Conservation (phyloP, 495 filamentous ascomycete genomes). For the Aspergillus wentii region DNA sequence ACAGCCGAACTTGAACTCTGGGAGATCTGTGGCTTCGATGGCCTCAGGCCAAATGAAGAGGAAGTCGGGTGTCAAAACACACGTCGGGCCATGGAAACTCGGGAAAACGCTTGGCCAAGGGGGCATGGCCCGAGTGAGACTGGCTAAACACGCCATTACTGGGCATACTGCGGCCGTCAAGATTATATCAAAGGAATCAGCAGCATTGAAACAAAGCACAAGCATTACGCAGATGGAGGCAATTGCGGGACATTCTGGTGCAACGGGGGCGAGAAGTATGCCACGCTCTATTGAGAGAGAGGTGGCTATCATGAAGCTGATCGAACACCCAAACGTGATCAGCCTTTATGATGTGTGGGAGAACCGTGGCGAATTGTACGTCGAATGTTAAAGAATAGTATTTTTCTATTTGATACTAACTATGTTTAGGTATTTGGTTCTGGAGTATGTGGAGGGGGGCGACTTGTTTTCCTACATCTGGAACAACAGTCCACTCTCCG, state of each 20-base stretch:
- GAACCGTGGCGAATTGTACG: conserved; percentile 86
- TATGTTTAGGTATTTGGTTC: conserved; percentile 73
- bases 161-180: conserved; percentile 83
- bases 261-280: conserved; percentile 55
- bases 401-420: conserved; percentile 3
- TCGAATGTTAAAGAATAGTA: conserved; percentile 5
- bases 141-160: conserved; percentile 71
- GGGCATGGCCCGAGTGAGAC: conserved; percentile 75
- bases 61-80: too few species aligned
- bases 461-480: conserved; percentile 85
- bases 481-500: conserved; percentile 58
- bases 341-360: conserved; percentile 95
- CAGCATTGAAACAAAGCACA: conserved; percentile 64
- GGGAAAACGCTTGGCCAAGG: conserved; percentile 83
- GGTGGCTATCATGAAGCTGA: conserved; percentile 91
- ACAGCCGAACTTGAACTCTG: conserved; percentile 63
- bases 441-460: conserved; percentile 90
- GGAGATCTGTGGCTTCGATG: conserved; percentile 65
- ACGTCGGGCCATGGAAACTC: conserved; percentile 85
- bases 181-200: conserved; percentile 77
- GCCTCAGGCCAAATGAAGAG: conserved; percentile 54
- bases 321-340: conserved; percentile 90
- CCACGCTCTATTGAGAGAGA: conserved; percentile 87
- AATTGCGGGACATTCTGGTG: conserved; percentile 36
- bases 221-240: conserved; percentile 72